Percentiles rank a stretch among this genome's conserved stretches.
phyloP scores from a whole-genome alignment of 192 early-diverging fungal genomes.

The Coemansia sp. region DNA sequence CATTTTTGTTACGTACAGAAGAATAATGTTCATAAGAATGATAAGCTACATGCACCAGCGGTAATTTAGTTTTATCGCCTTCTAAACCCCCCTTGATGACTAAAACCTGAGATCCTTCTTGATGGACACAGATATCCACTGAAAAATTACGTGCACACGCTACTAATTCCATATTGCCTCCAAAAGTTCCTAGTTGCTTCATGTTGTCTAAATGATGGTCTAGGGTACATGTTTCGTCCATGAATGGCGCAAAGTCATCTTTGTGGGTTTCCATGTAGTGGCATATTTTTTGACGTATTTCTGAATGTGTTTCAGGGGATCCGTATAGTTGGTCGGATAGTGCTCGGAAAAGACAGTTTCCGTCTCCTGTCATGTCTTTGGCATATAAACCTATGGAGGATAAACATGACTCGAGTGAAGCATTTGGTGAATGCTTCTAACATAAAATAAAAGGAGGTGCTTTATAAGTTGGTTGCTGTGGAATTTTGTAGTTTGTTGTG shows the following conservation, averaged over 20 bases:
- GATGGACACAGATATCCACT: conserved; percentile 69
- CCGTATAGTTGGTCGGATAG: conserved; percentile 70
- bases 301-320: conserved; percentile 52
- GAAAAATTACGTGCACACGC: conserved; percentile 61
- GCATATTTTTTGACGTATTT: conserved; percentile 57
- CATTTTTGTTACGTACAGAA: conserved; percentile 64
- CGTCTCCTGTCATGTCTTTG: conserved; percentile 68
- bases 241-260: conserved; percentile 61
- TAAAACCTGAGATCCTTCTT: conserved; percentile 62
- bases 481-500: no score
- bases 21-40: conserved; percentile 77
- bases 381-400: no score
- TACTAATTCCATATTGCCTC: conserved; percentile 71
- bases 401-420: no score
- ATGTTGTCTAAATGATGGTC: conserved; percentile 58
- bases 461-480: no score
- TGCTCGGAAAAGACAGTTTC: conserved; percentile 68
- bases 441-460: no score
- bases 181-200: conserved; percentile 60
- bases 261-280: conserved; percentile 57
- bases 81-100: conserved; percentile 62
- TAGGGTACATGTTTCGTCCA: conserved; percentile 60
- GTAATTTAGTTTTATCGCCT: conserved; percentile 37
- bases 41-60: conserved; percentile 65
- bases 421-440: no score